Percentiles rank a stretch among this genome's conserved stretches.
phyloP scores from a whole-genome alignment of 2,329 filamentous ascomycete species.

The Alternaria brassicae region DNA sequence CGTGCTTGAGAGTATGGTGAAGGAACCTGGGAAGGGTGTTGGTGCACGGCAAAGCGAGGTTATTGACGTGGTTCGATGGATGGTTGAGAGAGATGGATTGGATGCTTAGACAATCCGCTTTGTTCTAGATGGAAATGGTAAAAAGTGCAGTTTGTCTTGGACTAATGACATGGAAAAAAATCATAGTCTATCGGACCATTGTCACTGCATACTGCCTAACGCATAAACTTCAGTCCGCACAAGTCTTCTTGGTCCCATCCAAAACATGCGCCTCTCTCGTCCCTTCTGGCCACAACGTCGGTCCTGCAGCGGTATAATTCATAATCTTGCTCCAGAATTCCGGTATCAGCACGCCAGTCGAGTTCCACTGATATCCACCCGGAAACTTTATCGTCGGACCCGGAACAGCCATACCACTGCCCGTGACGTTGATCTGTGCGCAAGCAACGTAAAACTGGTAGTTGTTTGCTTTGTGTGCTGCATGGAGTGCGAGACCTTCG shows the following conservation, averaged over 20 bases:
- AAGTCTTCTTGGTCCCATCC: conserved; percentile 15
- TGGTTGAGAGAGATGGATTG: conserved; percentile 90
- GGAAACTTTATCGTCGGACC: conserved; percentile 49
- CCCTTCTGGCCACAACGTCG: conserved; percentile 29
- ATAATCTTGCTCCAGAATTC: conserved; percentile 19
- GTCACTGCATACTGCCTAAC: not conserved
- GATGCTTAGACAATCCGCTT: conserved; percentile 56
- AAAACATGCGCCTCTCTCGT: conserved; percentile 20
- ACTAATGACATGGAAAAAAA: not conserved
- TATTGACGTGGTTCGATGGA: conserved; percentile 75
- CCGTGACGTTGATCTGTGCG: conserved; percentile 52
- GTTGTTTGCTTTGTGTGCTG: conserved; percentile 29
- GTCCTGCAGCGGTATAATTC: conserved; percentile 38
- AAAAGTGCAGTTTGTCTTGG: not conserved
- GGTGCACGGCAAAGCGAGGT: conserved; percentile 63
- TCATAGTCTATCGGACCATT: not conserved
- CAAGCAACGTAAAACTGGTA: conserved; percentile 55
- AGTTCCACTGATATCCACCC: conserved; percentile 44
- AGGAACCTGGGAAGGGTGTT: conserved; percentile 70
- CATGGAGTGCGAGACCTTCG: conserved; percentile 48
- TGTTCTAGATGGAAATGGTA: not conserved
- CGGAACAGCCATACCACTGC: conserved; percentile 37
- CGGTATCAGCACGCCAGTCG: conserved; percentile 44
- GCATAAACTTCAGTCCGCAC: conserved; percentile 4
- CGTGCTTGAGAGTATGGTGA: conserved; percentile 80